These are phyloP conservation scores for Saururus chinensis DNA, from an alignment of 164 flowering plant species.

Conservation along the genomic window DNA sequence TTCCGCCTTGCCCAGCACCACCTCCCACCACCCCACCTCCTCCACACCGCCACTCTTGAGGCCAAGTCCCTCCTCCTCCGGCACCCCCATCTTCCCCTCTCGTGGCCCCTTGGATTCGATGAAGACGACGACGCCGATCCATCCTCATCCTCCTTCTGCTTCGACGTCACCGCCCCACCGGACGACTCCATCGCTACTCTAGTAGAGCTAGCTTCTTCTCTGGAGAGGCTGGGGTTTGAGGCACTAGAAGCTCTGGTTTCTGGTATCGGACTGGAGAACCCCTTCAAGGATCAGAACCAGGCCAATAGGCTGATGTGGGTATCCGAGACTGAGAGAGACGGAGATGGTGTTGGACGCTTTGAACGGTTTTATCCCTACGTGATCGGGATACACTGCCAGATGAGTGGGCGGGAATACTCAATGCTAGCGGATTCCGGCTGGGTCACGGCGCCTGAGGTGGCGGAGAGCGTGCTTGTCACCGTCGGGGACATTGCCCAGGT, in stretches of 20 bases:
- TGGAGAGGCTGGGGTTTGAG: slow-evolving; percentile 48
- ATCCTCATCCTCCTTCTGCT: slow-evolving; percentile 36
- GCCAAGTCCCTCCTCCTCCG: slow-evolving; percentile 4
- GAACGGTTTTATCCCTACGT: slow-evolving; percentile 55
- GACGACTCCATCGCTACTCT: slow-evolving; percentile 25
- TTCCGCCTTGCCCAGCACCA: slow-evolving; percentile 7
- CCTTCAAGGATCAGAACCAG: slow-evolving; percentile 17
- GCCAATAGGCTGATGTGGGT: slow-evolving; percentile 50
- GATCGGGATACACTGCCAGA: slow-evolving; percentile 52
- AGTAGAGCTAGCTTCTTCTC: slow-evolving; percentile 30
- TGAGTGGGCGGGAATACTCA: slow-evolving; percentile 29
- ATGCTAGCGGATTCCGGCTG: slow-evolving; percentile 59
- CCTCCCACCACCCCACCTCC: neutral
- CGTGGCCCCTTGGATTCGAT: slow-evolving; percentile 9
- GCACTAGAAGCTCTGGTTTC: slow-evolving; percentile 30
- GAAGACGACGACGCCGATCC: slow-evolving; percentile 10
- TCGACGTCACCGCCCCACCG: slow-evolving; percentile 23
- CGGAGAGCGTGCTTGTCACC: slow-evolving; percentile 57
- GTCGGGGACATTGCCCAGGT: slow-evolving; percentile 84
- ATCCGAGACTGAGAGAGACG: slow-evolving; percentile 9
- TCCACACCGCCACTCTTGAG: slow-evolving; percentile 4
- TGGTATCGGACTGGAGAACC: slow-evolving; percentile 47
- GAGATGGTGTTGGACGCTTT: slow-evolving; percentile 9
- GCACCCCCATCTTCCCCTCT: neutral
- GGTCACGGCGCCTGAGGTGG: slow-evolving; percentile 43